A percentile compares a stretch with the other conserved stretches of the same genome.
phyloP scores from a whole-genome alignment of 495 filamentous ascomycete genomes.

The Neurospora terricola region DNA sequence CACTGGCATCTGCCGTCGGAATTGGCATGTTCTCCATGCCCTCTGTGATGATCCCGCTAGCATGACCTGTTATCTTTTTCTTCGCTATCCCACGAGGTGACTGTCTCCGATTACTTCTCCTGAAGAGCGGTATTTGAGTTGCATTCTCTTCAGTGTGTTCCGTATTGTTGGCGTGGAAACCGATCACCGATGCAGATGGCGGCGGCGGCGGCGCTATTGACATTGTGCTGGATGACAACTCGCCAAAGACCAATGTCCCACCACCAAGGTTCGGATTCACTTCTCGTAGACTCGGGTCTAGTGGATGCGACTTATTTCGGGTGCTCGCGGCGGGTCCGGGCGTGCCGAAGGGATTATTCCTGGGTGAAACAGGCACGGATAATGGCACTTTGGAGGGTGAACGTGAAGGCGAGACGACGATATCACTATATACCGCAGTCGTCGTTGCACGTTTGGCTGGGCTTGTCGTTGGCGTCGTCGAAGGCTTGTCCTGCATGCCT shows the following conservation, averaged over 20 bases:
- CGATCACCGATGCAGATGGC: not conserved
- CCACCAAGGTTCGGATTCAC: conserved; percentile 30
- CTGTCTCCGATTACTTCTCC: conserved; percentile 43
- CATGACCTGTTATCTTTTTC: conserved; percentile 27
- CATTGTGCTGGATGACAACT: conserved; percentile 20
- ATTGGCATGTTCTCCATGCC: conserved; percentile 51
- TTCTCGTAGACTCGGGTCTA: conserved; percentile 32
- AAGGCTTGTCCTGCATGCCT: conserved; percentile 35
- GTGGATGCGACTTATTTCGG: not conserved
- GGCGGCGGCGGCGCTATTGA: conserved; percentile 5
- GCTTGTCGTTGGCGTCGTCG: conserved; percentile 13
- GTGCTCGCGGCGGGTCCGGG: not conserved
- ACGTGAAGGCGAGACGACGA: conserved; percentile 17
- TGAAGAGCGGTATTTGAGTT: conserved; percentile 32
- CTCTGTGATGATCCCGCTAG: conserved; percentile 28
- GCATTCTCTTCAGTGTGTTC: conserved; percentile 7
- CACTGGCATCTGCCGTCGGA: conserved; percentile 29
- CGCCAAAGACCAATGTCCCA: conserved; percentile 10
- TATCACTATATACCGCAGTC: conserved; percentile 26
- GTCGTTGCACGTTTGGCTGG: not conserved
- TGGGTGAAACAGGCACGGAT: conserved; percentile 1
- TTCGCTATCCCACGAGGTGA: conserved; percentile 30
- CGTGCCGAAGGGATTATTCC: conserved; percentile 4
- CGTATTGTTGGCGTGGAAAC: conserved; percentile 17
- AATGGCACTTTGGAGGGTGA: conserved; percentile 4